A percentile compares a stretch with the other conserved stretches of the same genome.
Evolutionary conservation across 2,329 filamentous ascomycete species (phyloP).

Genomic region (Calonectria montana): DNA sequence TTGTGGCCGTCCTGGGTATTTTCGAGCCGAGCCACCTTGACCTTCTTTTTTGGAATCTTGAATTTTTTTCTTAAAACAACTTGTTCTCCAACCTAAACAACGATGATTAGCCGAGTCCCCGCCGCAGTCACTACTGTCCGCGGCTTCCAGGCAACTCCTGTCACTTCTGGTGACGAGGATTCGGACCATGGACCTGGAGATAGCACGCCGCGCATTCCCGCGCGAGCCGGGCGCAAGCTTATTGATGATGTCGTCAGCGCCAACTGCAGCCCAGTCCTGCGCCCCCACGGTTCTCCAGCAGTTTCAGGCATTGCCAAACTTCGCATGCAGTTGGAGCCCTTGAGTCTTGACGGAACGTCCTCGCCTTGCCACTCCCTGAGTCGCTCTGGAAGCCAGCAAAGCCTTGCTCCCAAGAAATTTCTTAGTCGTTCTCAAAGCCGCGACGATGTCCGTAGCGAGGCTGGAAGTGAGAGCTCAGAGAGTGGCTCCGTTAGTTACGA

Average conservation of each 20-base stretch:
- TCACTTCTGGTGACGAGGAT: slow-evolving; percentile 68
- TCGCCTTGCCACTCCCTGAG: slow-evolving; percentile 68
- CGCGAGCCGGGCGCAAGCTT: slow-evolving; percentile 53
- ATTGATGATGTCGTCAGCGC: slow-evolving; percentile 70
- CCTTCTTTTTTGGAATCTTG: slow-evolving; percentile 11
- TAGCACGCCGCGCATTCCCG: slow-evolving; percentile 49
- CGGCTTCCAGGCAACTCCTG: slow-evolving; percentile 66
- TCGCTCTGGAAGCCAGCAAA: slow-evolving; percentile 58
- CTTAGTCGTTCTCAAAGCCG: slow-evolving; percentile 68
- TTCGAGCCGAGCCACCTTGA: slow-evolving; percentile 25
- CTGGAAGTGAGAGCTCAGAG: slow-evolving; percentile 73
- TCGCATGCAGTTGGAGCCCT: slow-evolving; percentile 82
- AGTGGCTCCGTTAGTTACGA: slow-evolving; percentile 86
- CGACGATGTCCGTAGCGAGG: slow-evolving; percentile 64
- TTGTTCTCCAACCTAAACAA: slow-evolving; percentile 28
- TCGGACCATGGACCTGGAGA: slow-evolving; percentile 60
- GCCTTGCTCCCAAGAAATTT: slow-evolving; percentile 61
- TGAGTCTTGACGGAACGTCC: slow-evolving; percentile 72
- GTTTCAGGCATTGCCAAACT: slow-evolving; percentile 84
- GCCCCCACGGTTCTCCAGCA: slow-evolving; percentile 63
- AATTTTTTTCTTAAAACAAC: slow-evolving; percentile 24
- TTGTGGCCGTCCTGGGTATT: slow-evolving; percentile 31
- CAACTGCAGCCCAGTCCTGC: slow-evolving; percentile 71
- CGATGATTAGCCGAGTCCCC: slow-evolving; percentile 60
- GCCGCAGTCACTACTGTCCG: slow-evolving; percentile 66